These are phyloP conservation scores for Cylindrotheca fusiformis DNA, from an alignment of 108 stramenopile species.

Conservation along the genomic window DNA sequence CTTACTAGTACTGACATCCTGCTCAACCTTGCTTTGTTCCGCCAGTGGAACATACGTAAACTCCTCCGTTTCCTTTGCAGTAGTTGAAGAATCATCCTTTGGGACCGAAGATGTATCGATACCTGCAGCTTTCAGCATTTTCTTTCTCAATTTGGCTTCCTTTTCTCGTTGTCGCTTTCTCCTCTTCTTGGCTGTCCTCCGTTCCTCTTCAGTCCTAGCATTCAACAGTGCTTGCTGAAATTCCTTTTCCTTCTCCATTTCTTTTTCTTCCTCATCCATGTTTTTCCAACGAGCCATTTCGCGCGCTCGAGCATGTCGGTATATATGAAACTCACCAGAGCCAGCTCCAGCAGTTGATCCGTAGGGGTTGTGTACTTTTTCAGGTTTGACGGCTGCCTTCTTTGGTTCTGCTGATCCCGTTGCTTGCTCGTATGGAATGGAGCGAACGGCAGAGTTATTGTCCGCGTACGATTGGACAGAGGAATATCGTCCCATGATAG, in stretches of 20 bases:
- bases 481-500: slow-evolving; percentile 86
- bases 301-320: slow-evolving; percentile 83
- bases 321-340: slow-evolving; percentile 89
- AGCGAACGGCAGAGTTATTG: slow-evolving; percentile 69
- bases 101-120: not conserved
- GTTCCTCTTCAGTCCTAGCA: slow-evolving; percentile 33
- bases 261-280: slow-evolving; percentile 52
- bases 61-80: slow-evolving; percentile 29
- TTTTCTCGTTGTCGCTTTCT: slow-evolving; percentile 82
- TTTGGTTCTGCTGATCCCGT: slow-evolving; percentile 26
- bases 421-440: slow-evolving; percentile 77
- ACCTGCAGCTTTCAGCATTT: slow-evolving; percentile 65
- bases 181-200: slow-evolving; percentile 58
- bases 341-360: slow-evolving; percentile 88
- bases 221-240: slow-evolving; percentile 36
- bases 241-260: slow-evolving; percentile 39
- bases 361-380: slow-evolving; percentile 90
- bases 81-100: not conserved
- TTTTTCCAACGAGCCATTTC: slow-evolving; percentile 76
- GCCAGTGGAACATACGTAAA: slow-evolving; percentile 38
- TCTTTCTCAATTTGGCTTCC: slow-evolving; percentile 79
- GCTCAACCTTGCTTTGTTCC: slow-evolving; percentile 12
- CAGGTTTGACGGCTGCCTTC: slow-evolving; percentile 44
- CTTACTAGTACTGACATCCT: not conserved
- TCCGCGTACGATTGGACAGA: slow-evolving; percentile 86